Conservation (phyloP, 73 alveolate species). For the Tetrahymena thermophila region DNA sequence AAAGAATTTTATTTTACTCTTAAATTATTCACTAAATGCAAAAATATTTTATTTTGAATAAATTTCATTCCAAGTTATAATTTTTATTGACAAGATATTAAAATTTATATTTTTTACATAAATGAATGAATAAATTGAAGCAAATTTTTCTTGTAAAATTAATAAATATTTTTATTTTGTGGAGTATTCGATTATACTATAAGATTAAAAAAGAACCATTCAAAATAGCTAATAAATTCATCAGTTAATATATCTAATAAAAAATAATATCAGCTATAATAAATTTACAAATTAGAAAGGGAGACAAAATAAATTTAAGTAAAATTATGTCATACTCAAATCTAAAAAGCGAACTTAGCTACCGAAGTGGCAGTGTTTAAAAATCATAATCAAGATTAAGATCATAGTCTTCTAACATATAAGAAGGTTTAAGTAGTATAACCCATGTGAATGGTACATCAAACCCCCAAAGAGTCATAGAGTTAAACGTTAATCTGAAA, state of each 20-base stretch:
- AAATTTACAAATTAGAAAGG: neutral
- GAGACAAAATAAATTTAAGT: neutral
- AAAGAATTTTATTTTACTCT: too few species aligned
- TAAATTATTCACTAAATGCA: too few species aligned
- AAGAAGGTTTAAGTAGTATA: neutral
- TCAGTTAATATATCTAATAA: neutral
- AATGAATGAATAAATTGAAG: neutral
- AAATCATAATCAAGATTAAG: neutral
- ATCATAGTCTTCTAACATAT: neutral
- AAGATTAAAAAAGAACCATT: neutral
- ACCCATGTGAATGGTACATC: neutral
- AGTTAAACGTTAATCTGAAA: neutral
- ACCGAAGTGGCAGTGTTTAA: neutral
- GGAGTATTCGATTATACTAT: neutral
- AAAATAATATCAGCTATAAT: neutral
- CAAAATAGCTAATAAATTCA: neutral
- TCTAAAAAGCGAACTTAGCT: neutral
- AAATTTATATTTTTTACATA: too few species aligned
- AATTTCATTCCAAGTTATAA: too few species aligned
- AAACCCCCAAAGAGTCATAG: neutral
- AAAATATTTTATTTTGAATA: too few species aligned
- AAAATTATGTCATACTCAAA: neutral
- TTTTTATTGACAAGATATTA: neutral
- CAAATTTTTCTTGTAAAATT: neutral
- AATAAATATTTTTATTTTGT: neutral